Evolutionary conservation across 129 eudicot species (phyloP).

Genomic region (Helichrysum umbraculigerum): DNA sequence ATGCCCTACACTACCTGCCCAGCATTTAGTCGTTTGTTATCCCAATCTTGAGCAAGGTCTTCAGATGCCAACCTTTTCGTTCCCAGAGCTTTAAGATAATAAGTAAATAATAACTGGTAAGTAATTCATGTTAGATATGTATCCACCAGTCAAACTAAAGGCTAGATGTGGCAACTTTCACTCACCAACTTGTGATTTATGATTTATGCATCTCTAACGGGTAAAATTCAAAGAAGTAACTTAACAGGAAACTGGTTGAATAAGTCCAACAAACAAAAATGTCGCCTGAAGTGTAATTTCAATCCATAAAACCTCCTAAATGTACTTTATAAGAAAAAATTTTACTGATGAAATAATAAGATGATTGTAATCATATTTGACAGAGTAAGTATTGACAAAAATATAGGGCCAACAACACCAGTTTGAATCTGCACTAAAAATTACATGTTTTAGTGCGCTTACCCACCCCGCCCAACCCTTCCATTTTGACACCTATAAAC

Average conservation of each 20-base stretch:
- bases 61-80: slow-evolving; percentile 83
- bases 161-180: background rate
- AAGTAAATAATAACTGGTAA: slow-evolving; percentile 24
- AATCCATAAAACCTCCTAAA: background rate
- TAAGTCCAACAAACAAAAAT: background rate
- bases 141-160: slow-evolving; percentile 3
- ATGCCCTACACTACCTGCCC: slow-evolving; percentile 53
- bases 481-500: background rate
- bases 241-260: background rate
- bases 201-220: background rate
- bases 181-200: background rate
- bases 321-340: background rate
- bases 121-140: slow-evolving; percentile 14
- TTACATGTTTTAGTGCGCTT: too few relatives aligned
- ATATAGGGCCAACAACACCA: background rate
- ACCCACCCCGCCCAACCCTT: background rate
- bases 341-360: background rate
- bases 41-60: slow-evolving; percentile 69
- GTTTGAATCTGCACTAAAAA: background rate
- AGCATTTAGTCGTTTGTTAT: slow-evolving; percentile 79
- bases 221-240: background rate
- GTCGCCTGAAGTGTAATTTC: background rate
- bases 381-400: background rate
- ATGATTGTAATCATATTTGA: background rate
- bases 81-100: slow-evolving; percentile 61